Percentiles rank a stretch among this genome's conserved stretches.
Evolutionary conservation across 495 filamentous ascomycete genomes (phyloP).

Genomic region (Penicillium cinerascens): DNA sequence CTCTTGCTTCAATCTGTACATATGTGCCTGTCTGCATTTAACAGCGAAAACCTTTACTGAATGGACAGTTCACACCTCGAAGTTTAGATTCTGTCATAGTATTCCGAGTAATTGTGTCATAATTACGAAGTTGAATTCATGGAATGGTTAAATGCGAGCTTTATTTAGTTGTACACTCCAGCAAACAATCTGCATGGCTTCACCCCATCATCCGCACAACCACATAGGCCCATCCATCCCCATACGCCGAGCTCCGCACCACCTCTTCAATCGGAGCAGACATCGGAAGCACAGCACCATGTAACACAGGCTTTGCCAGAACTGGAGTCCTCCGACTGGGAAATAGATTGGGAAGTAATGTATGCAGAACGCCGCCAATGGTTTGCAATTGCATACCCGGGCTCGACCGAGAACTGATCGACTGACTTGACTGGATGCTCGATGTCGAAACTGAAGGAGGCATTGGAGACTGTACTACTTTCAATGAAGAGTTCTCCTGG

Average conservation of each 20-base stretch:
- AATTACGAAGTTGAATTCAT: no score
- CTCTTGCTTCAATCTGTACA: no score
- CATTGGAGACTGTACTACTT: conserved; percentile 67
- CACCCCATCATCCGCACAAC: conserved; percentile 72
- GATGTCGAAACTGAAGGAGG: conserved; percentile 44
- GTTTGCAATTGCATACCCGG: conserved; percentile 63
- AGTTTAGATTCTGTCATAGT: no score
- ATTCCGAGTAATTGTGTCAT: no score
- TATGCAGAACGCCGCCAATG: conserved; percentile 74
- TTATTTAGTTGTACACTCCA: no score
- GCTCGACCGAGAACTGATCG: conserved; percentile 23
- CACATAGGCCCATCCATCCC: conserved; percentile 88
- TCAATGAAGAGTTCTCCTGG: conserved; percentile 46
- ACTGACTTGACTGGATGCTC: conserved; percentile 24
- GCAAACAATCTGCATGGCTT: no score
- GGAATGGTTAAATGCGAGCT: no score
- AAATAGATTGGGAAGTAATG: conserved; percentile 76
- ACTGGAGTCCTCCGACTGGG: conserved; percentile 80
- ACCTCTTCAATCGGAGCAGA: conserved; percentile 80
- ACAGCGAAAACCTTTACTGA: no score
- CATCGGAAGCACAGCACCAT: conserved; percentile 84
- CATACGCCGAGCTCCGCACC: conserved; percentile 74
- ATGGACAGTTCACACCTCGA: no score
- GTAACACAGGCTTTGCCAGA: conserved; percentile 85
- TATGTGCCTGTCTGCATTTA: no score